phyloP scores from a whole-genome alignment of 2,329 filamentous ascomycete genomes.

The Fusarium sp. region DNA sequence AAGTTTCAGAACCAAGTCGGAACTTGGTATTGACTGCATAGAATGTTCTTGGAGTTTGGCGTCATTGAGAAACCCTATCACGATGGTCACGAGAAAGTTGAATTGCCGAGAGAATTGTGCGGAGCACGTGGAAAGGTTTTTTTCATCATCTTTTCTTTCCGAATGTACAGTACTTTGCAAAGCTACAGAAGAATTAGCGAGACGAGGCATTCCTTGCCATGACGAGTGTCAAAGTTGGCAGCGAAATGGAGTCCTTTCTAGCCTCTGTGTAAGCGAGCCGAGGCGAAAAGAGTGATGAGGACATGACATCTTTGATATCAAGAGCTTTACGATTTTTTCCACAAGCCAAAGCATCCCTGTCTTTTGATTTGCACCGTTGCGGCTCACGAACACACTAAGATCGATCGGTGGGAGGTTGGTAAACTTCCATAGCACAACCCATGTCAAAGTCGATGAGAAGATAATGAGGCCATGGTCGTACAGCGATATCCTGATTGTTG shows the following conservation, averaged over 20 bases:
- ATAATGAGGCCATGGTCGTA: constrained; percentile 16
- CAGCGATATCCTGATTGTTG: not conserved
- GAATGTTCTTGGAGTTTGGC: constrained; percentile 26
- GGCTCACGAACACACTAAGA: not conserved
- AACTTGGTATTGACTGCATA: constrained; percentile 31
- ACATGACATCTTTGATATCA: constrained; percentile 33
- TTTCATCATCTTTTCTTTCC: not conserved
- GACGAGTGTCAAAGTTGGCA: constrained; percentile 13
- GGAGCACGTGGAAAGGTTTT: not conserved
- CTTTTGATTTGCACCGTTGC: constrained; percentile 1
- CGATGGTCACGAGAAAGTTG: not conserved
- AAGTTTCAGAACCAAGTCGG: constrained; percentile 43
- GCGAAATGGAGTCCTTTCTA: constrained; percentile 12
- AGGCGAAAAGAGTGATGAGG: constrained; percentile 17
- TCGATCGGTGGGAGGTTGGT: not conserved
- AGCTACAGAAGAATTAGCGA: not conserved
- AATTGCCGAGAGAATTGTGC: not conserved
- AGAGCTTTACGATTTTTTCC: not conserved
- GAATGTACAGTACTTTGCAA: not conserved
- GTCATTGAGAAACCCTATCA: constrained; percentile 24
- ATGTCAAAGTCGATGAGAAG: not conserved
- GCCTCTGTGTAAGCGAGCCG: constrained; percentile 20
- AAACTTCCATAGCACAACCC: not conserved
- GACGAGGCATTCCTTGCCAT: not conserved
- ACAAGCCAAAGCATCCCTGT: constrained; percentile 28